A percentile compares a stretch with the other conserved stretches of the same genome.
phyloP scores from a whole-genome alignment of 495 filamentous ascomycete genomes.

The Umbilicaria muhlenbergii region DNA sequence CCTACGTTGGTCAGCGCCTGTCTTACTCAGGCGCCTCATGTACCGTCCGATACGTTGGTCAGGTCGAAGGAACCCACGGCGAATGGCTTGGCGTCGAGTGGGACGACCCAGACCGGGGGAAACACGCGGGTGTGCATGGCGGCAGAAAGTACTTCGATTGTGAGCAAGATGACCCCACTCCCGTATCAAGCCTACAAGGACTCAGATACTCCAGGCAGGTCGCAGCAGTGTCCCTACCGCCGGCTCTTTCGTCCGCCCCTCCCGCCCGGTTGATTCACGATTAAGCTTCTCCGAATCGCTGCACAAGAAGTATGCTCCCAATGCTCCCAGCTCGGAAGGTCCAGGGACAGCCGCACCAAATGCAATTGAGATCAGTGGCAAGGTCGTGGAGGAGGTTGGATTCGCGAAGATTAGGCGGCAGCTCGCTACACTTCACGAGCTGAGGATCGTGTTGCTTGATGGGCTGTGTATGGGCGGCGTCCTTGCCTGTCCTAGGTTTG shows the following conservation, averaged over 20 bases:
- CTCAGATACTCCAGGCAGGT: constrained; percentile 27
- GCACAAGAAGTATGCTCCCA: constrained; percentile 63
- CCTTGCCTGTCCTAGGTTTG: constrained; percentile 9
- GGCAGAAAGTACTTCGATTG: constrained; percentile 75
- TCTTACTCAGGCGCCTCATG: constrained; percentile 61
- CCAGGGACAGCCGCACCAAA: constrained; percentile 15
- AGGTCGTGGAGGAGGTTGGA: constrained; percentile 86
- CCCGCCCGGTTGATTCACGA: constrained; percentile 47
- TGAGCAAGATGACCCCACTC: constrained; percentile 20
- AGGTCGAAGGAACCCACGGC: constrained; percentile 58
- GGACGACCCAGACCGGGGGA: constrained; percentile 75
- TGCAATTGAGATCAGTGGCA: constrained; percentile 57
- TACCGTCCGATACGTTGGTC: constrained; percentile 73
- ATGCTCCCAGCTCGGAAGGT: constrained; percentile 16
- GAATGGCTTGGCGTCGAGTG: constrained; percentile 94
- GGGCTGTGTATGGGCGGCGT: constrained; percentile 42
- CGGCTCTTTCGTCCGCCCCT: constrained; percentile 76
- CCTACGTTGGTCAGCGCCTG: constrained; percentile 50
- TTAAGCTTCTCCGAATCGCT: constrained; percentile 67
- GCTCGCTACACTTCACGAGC: constrained; percentile 58
- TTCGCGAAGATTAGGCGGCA: constrained; percentile 83
- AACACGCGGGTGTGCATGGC: constrained; percentile 73
- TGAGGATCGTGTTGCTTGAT: constrained; percentile 72
- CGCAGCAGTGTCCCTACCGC: constrained; percentile 47
- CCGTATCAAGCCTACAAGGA: constrained; percentile 5